phyloP scores from a whole-genome alignment of 305 asterid species.

The Plantago lanceolata region DNA sequence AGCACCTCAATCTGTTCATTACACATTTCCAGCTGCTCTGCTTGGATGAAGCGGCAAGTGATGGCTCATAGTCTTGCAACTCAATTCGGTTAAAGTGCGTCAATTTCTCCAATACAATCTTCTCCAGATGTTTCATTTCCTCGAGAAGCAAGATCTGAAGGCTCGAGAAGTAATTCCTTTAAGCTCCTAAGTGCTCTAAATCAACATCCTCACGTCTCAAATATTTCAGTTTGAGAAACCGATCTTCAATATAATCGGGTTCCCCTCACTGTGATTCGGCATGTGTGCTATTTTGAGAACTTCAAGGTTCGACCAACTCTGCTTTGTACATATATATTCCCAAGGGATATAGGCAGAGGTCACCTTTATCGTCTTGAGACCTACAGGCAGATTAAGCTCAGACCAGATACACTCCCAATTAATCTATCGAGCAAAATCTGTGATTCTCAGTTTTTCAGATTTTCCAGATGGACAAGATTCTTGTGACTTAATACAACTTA shows the following conservation, averaged over 20 bases:
- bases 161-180: not conserved
- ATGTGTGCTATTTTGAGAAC: not conserved
- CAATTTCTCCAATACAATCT: constrained; percentile 7
- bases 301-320: constrained; percentile 1
- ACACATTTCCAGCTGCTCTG: not conserved
- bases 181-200: not conserved
- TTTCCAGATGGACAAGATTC: not conserved
- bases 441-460: not conserved
- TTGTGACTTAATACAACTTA: too few relatives aligned
- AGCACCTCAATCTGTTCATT: not conserved
- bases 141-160: constrained; percentile 1
- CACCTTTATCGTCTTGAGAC: not conserved
- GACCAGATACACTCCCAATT: not conserved
- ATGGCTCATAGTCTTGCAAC: not conserved
- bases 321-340: not conserved
- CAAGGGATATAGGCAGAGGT: not conserved
- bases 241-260: not conserved
- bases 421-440: not conserved
- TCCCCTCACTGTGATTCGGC: not conserved
- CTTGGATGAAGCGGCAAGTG: not conserved
- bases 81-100: not conserved
- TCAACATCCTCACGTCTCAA: not conserved
- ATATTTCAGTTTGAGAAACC: constrained; percentile 3
- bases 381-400: not conserved
- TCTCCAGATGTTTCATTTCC: not conserved